Base-by-base conservation (phyloP, 2,329 filamentous ascomycete genomes). In the Nigrospora oryzae region DNA sequence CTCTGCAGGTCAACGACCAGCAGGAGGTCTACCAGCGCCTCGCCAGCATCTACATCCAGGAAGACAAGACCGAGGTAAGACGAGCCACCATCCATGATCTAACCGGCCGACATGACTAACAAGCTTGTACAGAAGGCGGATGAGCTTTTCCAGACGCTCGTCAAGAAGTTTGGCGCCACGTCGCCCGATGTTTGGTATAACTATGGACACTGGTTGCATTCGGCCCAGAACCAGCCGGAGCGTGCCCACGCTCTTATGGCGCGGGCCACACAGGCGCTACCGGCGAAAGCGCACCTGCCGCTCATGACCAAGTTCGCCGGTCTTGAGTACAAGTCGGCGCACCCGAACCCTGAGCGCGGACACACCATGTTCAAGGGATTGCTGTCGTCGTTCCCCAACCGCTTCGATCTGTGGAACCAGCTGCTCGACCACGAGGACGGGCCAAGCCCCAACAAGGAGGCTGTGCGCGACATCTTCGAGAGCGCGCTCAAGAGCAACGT, bases 281-380 rank as follows among this genome's bases (percentile, higher is more conserved):
- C 77, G 42, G 77, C 83, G 46, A 83, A 75, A 51, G 66, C 74
- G 12, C 71, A 89, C 63, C 75, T 88, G 35, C 78, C 81, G 49
- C 75, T 95, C 0, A 89, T 91, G 45, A 80, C 85, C 56, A 90
- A 91, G 54, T 96, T 98, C 61, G 93, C 86, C 0, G 84, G 87
- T 15, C 78, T 98, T 17, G 93, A 98, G 65, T 98, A 95, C 75
- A 84, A 83, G 52, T 91, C 86, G 11, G 65, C 80, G 8, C 80
- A 85, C 56, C 90, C 90, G 44, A 87, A 94, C 56, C 73, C 89
- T 3, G 94, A 98, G 68, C 86, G 88, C 47, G 93, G 93, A 11
- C 84, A 94, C 15, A 98, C 94, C 23, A 84, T 97, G 59, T 97
- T 97, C 56, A 91, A 96, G 64, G 86, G 84, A 35, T 74, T 98